Conservation (phyloP, 2,329 filamentous ascomycete genomes). For the Calonectria pseudoreteaudii region DNA sequence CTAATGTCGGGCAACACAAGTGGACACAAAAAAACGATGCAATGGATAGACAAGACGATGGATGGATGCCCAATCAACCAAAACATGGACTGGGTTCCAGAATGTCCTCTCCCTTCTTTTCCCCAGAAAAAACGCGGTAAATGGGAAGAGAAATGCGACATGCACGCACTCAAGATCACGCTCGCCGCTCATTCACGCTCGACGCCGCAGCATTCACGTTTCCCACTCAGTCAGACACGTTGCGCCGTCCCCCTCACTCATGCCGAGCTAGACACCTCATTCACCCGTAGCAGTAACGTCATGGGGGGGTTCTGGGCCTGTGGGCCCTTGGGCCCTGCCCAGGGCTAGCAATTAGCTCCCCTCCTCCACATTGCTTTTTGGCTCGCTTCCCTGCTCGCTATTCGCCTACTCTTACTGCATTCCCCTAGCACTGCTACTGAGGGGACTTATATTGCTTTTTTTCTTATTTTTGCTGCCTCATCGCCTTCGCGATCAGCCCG, state of each 20-base stretch:
- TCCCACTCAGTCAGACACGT: background rate
- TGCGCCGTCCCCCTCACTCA: background rate
- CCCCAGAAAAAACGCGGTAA: background rate
- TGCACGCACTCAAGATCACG: constrained; percentile 24
- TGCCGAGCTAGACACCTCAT: background rate
- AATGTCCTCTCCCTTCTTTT: constrained; percentile 1
- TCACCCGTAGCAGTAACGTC: constrained; percentile 2
- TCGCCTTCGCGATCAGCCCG: constrained; percentile 4
- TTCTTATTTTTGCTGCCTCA: background rate
- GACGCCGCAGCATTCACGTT: background rate
- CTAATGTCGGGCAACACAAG: background rate
- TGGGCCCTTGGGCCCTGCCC: background rate
- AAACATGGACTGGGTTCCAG: constrained; percentile 14
- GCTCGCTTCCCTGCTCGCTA: background rate
- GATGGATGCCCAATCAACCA: constrained; percentile 1
- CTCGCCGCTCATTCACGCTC: constrained; percentile 7
- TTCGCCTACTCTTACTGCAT: background rate
- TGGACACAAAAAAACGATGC: background rate
- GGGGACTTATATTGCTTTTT: constrained; percentile 3
- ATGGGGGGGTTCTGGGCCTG: constrained; percentile 3
- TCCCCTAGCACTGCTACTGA: background rate
- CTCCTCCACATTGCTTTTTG: constrained; percentile 5
- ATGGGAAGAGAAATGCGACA: background rate
- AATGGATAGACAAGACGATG: background rate
- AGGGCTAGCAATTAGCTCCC: background rate